Evolutionary conservation across 108 stramenopile species (phyloP).

Genomic region (Phaeodactylum tricornutum): DNA sequence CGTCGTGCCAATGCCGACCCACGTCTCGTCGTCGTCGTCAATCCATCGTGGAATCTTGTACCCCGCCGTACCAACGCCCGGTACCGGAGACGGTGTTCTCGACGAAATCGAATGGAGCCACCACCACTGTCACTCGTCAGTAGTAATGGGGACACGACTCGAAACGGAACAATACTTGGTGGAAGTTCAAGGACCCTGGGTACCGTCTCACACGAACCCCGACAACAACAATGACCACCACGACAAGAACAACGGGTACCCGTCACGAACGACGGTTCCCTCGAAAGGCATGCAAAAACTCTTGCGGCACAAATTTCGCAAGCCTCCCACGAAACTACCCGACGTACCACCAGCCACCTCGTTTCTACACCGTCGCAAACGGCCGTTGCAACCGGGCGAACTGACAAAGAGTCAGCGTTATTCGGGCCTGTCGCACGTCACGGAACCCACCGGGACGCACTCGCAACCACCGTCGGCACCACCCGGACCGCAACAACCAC

Average conservation of each 20-base stretch:
- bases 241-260: background rate
- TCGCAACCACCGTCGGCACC: background rate
- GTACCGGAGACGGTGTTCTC: slow-evolving; percentile 25
- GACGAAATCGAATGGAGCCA: slow-evolving; percentile 26
- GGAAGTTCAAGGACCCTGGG: slow-evolving; percentile 36
- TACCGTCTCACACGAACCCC: slow-evolving; percentile 8
- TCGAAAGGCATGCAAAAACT: slow-evolving; percentile 46
- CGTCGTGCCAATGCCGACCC: slow-evolving; percentile 11
- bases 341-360: slow-evolving; percentile 3
- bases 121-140: too few relatives aligned
- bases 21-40: too few relatives aligned
- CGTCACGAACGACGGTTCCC: background rate
- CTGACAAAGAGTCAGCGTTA: slow-evolving; percentile 4
- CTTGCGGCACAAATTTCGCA: slow-evolving; percentile 44
- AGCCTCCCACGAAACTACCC: slow-evolving; percentile 27
- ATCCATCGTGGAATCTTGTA: slow-evolving; percentile 28
- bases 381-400: slow-evolving; percentile 42
- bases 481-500: background rate
- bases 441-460: background rate
- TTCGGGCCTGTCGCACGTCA: background rate
- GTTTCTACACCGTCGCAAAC: slow-evolving; percentile 13
- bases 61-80: slow-evolving; percentile 35
- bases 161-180: slow-evolving; percentile 35
- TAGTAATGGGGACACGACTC: slow-evolving; percentile 9
- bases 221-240: too few relatives aligned